phyloP scores from a whole-genome alignment of 345 rosid genomes.

The Dovyalis caffra region DNA sequence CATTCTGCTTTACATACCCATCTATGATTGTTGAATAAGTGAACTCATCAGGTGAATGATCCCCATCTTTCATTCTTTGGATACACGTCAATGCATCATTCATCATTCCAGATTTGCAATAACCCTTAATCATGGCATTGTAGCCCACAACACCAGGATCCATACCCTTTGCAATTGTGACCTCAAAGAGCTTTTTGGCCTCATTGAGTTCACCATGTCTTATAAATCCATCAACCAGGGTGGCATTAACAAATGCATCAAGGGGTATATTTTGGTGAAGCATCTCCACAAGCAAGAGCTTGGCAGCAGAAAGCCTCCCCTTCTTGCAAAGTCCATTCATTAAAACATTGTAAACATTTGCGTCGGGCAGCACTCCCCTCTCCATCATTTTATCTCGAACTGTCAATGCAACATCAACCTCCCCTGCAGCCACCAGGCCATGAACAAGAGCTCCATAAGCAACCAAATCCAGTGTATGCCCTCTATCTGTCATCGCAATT shows the following conservation, averaged over 20 bases:
- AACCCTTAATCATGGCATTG: slow-evolving; percentile 88
- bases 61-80: slow-evolving; percentile 48
- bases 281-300: slow-evolving; percentile 71
- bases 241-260: slow-evolving; percentile 66
- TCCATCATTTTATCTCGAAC: slow-evolving; percentile 53
- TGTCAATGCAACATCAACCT: slow-evolving; percentile 63
- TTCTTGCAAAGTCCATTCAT: slow-evolving; percentile 80
- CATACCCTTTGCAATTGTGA: slow-evolving; percentile 51
- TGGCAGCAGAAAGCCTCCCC: slow-evolving; percentile 60
- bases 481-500: slow-evolving; percentile 66
- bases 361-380: slow-evolving; percentile 71
- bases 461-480: slow-evolving; percentile 67
- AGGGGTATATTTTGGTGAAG: slow-evolving; percentile 58
- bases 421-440: slow-evolving; percentile 65
- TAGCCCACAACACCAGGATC: slow-evolving; percentile 63
- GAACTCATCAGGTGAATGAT: slow-evolving; percentile 59
- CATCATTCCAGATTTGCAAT: slow-evolving; percentile 74
- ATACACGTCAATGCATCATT: slow-evolving; percentile 53
- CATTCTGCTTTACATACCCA: slow-evolving; percentile 74
- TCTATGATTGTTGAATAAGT: slow-evolving; percentile 80
- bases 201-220: slow-evolving; percentile 59
- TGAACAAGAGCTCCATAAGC: slow-evolving; percentile 72
- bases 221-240: slow-evolving; percentile 72
- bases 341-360: slow-evolving; percentile 74
- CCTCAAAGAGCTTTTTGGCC: slow-evolving; percentile 56